Evolutionary conservation across 768 basidiomycete species (phyloP).

Genomic region (Lactifluus pinguis): DNA sequence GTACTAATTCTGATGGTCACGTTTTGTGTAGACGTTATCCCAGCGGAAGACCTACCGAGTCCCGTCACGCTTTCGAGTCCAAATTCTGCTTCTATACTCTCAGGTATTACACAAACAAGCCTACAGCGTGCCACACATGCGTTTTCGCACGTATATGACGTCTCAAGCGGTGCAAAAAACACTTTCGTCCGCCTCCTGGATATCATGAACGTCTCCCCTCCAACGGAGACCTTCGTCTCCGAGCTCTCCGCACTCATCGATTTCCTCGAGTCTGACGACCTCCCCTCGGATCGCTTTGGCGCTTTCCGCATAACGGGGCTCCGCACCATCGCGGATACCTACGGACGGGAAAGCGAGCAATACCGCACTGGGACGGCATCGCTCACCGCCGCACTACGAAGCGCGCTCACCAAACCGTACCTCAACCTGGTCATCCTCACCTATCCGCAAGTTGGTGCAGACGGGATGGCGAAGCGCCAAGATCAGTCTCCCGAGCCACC

Average conservation of each 20-base stretch:
- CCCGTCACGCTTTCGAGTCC: conserved; percentile 37
- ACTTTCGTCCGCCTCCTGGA: conserved; percentile 30
- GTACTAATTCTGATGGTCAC: not conserved
- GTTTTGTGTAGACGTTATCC: conserved; percentile 42
- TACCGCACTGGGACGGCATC: conserved; percentile 39
- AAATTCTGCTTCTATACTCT: conserved; percentile 32
- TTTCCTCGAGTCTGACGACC: conserved; percentile 39
- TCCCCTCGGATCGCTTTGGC: conserved; percentile 43
- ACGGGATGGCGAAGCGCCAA: conserved; percentile 29
- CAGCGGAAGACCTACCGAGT: conserved; percentile 34
- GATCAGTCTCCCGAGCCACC: conserved; percentile 36
- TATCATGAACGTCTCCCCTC: conserved; percentile 32
- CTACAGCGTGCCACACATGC: conserved; percentile 47
- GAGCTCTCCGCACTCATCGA: conserved; percentile 41
- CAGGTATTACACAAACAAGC: conserved; percentile 49
- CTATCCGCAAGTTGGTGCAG: conserved; percentile 26
- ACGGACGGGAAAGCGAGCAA: conserved; percentile 46
- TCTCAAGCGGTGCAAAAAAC: conserved; percentile 26
- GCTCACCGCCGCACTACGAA: conserved; percentile 41
- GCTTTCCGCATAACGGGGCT: conserved; percentile 52
- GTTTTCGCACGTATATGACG: conserved; percentile 45
- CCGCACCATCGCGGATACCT: conserved; percentile 34
- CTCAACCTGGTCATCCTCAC: conserved; percentile 48
- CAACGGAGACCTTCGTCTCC: conserved; percentile 32
- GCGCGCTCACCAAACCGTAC: conserved; percentile 31